Evolutionary conservation across 306 rosid species (phyloP), one percentile per base, ranked within the genome.

Genomic region (Prunus persica): DNA sequence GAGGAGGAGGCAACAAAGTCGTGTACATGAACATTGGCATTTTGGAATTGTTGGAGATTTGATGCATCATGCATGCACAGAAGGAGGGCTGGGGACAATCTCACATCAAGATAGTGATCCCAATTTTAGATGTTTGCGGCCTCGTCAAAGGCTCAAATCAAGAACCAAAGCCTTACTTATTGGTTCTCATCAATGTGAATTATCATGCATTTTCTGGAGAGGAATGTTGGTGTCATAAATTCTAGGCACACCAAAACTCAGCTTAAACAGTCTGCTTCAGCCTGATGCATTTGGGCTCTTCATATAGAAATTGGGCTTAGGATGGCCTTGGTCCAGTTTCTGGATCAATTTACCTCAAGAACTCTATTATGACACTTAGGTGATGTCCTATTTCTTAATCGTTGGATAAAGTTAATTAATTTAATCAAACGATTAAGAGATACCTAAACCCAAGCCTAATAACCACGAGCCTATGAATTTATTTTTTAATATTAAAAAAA

Each of bases 21-120:
- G 2, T 27, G 67, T 7, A 15, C 43, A 52, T 41, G 67, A 76
- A 14, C 38, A 27, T 67, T 76, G 77, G 24, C 54, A 71, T 49
- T 30, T 49, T 51, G 74, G 28, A 70, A 50, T 43, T 27, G 84
- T 57, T 57, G 32, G 69, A 55, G 84, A 69, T 67, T 47, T 13
- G 67, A 72, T 79, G 30, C 43, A 38, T 38, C 43, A 38, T 38
- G 43, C 43, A 38, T 38, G 43, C 2, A n/a, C 67, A 51, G 69
- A 79, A 61, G 72, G 19, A 38, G 30, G 45, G 13, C 1, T 27
- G 43, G 45, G 13, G 3, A 20, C 52, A 68, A 43, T 74, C 56
- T 60, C 38, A 16, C 16, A 58, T 60, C 46, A 32, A 15, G 5
- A 6, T 51, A 54, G 3, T 47, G 43, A 38, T 38, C 43, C 43